Conservation (phyloP, 1,139 yeast species). For the Suhomyces bolitotheri region DNA sequence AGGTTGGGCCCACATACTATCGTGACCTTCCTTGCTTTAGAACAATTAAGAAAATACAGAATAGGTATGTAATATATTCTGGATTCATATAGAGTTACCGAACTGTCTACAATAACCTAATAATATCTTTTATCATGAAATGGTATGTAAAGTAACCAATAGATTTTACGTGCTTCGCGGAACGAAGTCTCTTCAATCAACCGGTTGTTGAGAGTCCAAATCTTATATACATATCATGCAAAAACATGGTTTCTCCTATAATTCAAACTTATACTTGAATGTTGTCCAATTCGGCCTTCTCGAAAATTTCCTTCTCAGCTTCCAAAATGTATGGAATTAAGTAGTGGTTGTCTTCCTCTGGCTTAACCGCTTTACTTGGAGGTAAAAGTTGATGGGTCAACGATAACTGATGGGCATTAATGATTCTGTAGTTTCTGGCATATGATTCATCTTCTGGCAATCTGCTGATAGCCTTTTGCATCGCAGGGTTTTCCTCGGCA, state of each 20-base stretch:
- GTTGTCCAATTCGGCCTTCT: slow-evolving; percentile 86
- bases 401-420: slow-evolving; percentile 88
- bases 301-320: slow-evolving; percentile 90
- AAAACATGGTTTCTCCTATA: no score
- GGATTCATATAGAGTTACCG: no score
- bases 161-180: no score
- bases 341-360: slow-evolving; percentile 84
- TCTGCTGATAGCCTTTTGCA: slow-evolving; percentile 87
- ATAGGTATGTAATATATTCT: slow-evolving; percentile 53
- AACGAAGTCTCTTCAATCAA: no score
- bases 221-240: no score
- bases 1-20: slow-evolving; percentile 90
- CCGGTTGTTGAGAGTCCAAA: no score
- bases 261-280: slow-evolving; percentile 44
- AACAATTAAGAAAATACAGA: slow-evolving; percentile 64
- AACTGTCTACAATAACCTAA: no score
- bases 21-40: slow-evolving; percentile 77
- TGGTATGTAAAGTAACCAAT: no score
- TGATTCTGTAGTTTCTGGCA: slow-evolving; percentile 87
- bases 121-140: no score
- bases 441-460: slow-evolving; percentile 81
- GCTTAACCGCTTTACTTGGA: slow-evolving; percentile 70
- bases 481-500: slow-evolving; percentile 80
- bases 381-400: slow-evolving; percentile 86
- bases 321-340: slow-evolving; percentile 87